Percentiles rank a stretch among this genome's conserved stretches.
phyloP scores from a whole-genome alignment of 2,329 filamentous ascomycete species.

The Apiospora marii region DNA sequence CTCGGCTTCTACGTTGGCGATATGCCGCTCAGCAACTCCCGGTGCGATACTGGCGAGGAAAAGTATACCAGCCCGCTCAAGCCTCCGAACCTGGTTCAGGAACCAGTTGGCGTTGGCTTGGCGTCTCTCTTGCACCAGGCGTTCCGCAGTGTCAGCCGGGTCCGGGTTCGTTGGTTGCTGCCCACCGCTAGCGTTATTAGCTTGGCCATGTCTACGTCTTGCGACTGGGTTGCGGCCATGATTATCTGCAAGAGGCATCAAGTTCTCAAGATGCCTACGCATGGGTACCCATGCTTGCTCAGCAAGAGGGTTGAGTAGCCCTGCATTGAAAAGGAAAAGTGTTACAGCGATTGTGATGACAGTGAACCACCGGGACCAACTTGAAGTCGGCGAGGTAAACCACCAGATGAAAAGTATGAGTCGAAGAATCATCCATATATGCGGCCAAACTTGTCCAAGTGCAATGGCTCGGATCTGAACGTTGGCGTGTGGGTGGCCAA shows the following conservation, averaged over 20 bases:
- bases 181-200: constrained; percentile 35
- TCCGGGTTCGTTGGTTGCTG: constrained; percentile 51
- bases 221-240: constrained; percentile 39
- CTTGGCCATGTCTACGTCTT: constrained; percentile 41
- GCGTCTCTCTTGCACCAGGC: constrained; percentile 58
- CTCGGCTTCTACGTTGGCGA: constrained; percentile 63
- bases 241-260: constrained; percentile 61
- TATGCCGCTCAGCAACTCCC: constrained; percentile 71
- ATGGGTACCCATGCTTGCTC: constrained; percentile 65
- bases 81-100: constrained; percentile 57
- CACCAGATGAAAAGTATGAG: constrained; percentile 69
- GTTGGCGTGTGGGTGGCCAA: constrained; percentile 39
- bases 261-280: constrained; percentile 64
- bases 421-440: constrained; percentile 67
- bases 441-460: constrained; percentile 60
- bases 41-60: constrained; percentile 73
- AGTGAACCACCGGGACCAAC: constrained; percentile 66
- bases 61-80: constrained; percentile 67
- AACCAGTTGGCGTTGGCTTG: constrained; percentile 57
- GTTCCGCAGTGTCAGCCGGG: constrained; percentile 60
- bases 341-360: constrained; percentile 61
- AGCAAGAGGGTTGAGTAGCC: constrained; percentile 62
- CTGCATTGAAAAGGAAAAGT: constrained; percentile 67
- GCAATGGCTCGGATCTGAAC: constrained; percentile 45
- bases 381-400: constrained; percentile 65